Evolutionary conservation across 495 filamentous ascomycete genomes (phyloP), one percentile per base, ranked within the genome.

Genomic region (Penicillium chermesinum): DNA sequence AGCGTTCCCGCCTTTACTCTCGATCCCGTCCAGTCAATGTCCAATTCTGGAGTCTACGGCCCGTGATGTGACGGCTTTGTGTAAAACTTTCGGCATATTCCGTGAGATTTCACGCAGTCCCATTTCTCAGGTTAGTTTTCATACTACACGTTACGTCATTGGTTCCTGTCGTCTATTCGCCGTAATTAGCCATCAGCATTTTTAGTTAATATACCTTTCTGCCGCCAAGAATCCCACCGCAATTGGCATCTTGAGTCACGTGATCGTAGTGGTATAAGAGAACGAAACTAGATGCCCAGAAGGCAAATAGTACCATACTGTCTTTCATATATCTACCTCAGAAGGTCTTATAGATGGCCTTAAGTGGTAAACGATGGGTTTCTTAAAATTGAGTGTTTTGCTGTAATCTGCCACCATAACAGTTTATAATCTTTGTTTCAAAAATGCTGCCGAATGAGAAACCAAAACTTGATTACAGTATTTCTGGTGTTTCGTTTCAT

Each of bases 211-310:
- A 40, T 57, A 53, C 44, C 49, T 44, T 53, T 22, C 41, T n/a
- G 18, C 49, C 57, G 37, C 50, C 53, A 41, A 46, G 54, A 49
- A 45, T 64, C 20, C 56, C 59, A 18, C 40, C 63, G 48, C 58
- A 60, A 16, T 36, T 52, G 2, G 58, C 53, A 38, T 18, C 18
- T 16, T 52, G 41, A 48, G 48, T 15, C 50, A 58, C 14, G 49
- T 67, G 13, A 62, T 54, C 36, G 13, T 50, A 16, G 32, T 64
- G 20, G 50, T 59, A 14, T 15, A 42, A 50, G n/a, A n/a, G n/a
- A 41, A 53, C 27, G 33, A 13, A n/a, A 39, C 6, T 20, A 19
- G 34, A 33, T 0, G 34, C 18, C 35, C 30, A 7, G 34, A 49
- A 38, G 22, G 18, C 8, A 50, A 45, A 44, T 14, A 20, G 50